These are phyloP conservation scores for Trichosanthes truncata DNA, from an alignment of 306 rosid species.

Conservation along the genomic window DNA sequence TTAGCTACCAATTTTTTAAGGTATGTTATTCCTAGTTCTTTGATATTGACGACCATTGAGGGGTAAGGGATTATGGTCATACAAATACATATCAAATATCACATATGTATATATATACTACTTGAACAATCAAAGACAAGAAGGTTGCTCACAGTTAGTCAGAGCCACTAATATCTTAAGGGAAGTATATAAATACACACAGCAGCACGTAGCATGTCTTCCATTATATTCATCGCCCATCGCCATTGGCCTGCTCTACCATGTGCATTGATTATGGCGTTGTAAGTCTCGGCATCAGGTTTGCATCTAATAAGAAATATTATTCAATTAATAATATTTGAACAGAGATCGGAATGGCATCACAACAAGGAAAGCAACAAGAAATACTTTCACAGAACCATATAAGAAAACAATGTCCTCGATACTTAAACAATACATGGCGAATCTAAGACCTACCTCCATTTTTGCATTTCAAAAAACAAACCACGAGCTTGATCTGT, in stretches of 20 bases:
- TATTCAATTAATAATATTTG: neutral
- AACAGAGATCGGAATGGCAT: neutral
- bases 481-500: constrained; percentile 91
- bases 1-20: neutral
- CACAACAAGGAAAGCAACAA: neutral
- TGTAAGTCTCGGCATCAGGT: constrained; percentile 85
- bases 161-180: constrained; percentile 40
- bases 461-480: constrained; percentile 88
- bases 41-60: neutral
- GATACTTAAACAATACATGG: neutral
- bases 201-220: constrained; percentile 93
- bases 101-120: neutral
- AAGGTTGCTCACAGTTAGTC: constrained; percentile 34
- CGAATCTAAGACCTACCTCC: constrained; percentile 39
- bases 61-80: neutral
- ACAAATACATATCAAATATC: neutral
- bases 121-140: constrained; percentile 18
- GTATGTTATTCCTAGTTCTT: neutral
- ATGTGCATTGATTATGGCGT: constrained; percentile 80
- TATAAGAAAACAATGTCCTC: neutral
- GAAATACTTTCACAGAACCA: neutral
- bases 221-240: constrained; percentile 97
- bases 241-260: constrained; percentile 95
- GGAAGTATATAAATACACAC: constrained; percentile 80
- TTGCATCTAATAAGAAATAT: constrained; percentile 56